Evolutionary conservation across 352 stramenopile genomes (phyloP).

Genomic region (Phytophthora lateralis): DNA sequence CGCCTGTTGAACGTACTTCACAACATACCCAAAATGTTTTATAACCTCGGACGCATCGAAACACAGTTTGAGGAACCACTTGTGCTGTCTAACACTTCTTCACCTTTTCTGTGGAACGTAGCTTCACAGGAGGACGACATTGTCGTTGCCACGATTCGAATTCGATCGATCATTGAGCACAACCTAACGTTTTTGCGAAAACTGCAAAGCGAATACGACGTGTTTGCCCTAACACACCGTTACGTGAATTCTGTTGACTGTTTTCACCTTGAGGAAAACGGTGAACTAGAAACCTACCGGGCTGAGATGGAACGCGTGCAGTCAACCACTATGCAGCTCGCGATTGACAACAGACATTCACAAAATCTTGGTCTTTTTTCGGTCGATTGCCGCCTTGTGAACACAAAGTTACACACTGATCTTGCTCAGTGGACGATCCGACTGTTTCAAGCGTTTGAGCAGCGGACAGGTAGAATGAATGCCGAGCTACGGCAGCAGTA

Average conservation of each 20-base stretch:
- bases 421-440: conserved; percentile 46
- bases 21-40: conserved; percentile 68
- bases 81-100: conserved; percentile 27
- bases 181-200: conserved; percentile 48
- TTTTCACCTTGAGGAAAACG: conserved; percentile 32
- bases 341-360: conserved; percentile 23
- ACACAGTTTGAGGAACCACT: conserved; percentile 59
- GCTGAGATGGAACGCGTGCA: conserved; percentile 38
- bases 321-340: conserved; percentile 26
- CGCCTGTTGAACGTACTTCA: conserved; percentile 69
- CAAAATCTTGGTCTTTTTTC: conserved; percentile 53
- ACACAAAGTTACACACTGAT: conserved; percentile 41
- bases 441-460: conserved; percentile 57
- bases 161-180: conserved; percentile 67
- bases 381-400: conserved; percentile 57
- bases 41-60: conserved; percentile 70
- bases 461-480: conserved; percentile 53
- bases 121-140: conserved; percentile 68
- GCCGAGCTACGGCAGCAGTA: conserved; percentile 68
- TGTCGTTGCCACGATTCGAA: conserved; percentile 54
- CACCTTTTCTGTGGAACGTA: conserved; percentile 75
- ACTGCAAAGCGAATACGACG: conserved; percentile 50
- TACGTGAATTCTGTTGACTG: conserved; percentile 55
- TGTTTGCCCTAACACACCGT: conserved; percentile 39
- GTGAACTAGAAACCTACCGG: conserved; percentile 34